These are phyloP conservation scores for Aspergillus baeticus DNA, from an alignment of 495 filamentous ascomycete genomes.

Conservation along the genomic window DNA sequence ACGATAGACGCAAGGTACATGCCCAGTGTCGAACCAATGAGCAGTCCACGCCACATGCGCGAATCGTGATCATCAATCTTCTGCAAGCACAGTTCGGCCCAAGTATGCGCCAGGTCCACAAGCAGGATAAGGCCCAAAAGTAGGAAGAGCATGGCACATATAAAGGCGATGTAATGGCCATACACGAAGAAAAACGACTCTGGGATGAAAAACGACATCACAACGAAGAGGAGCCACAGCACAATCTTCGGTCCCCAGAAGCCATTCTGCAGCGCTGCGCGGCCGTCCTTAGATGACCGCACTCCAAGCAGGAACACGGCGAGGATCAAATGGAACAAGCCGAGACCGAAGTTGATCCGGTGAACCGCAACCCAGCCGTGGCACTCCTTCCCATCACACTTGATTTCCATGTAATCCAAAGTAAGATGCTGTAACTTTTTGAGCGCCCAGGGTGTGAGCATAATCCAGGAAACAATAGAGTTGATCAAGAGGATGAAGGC, in stretches of 20 bases:
- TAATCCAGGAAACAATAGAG: slow-evolving; percentile 95
- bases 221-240: slow-evolving; percentile 80
- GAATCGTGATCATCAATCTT: slow-evolving; percentile 93
- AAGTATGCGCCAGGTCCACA: slow-evolving; percentile 95
- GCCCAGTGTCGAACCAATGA: slow-evolving; percentile 87
- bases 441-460: slow-evolving; percentile 98
- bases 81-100: slow-evolving; percentile 92
- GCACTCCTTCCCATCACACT: slow-evolving; percentile 86
- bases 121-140: slow-evolving; percentile 88
- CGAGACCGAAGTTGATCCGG: slow-evolving; percentile 95
- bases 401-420: slow-evolving; percentile 91
- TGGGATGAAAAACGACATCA: slow-evolving; percentile 92
- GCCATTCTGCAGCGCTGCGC: slow-evolving; percentile 89
- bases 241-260: slow-evolving; percentile 90
- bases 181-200: slow-evolving; percentile 94
- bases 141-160: slow-evolving; percentile 90
- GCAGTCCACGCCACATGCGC: slow-evolving; percentile 73
- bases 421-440: slow-evolving; percentile 90
- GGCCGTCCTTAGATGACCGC: slow-evolving; percentile 77
- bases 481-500: slow-evolving; percentile 94
- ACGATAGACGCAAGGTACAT: slow-evolving; percentile 90
- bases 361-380: slow-evolving; percentile 96
- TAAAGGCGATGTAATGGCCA: slow-evolving; percentile 89
- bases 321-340: slow-evolving; percentile 86
- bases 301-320: slow-evolving; percentile 85